These are phyloP conservation scores for Tylopilus sp. DNA, from an alignment of 768 basidiomycete genomes.

Conservation along the genomic window DNA sequence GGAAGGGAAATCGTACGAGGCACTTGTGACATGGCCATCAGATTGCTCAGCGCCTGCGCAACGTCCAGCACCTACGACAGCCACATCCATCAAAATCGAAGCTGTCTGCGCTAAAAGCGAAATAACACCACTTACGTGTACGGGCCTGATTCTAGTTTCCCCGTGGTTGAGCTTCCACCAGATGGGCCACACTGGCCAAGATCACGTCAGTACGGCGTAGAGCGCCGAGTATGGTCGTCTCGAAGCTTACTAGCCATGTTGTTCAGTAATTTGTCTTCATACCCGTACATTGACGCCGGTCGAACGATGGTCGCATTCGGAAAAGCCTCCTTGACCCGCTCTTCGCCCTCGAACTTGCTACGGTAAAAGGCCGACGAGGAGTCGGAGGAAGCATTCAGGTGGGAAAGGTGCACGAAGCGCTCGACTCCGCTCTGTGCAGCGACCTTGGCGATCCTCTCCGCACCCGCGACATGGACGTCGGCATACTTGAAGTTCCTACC, in stretches of 20 bases:
- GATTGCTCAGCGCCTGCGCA: conserved; percentile 84
- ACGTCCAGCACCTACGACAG: conserved; percentile 79
- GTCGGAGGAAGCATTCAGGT: conserved; percentile 80
- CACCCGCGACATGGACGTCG: conserved; percentile 79
- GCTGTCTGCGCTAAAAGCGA: conserved; percentile 16
- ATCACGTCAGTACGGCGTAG: conserved; percentile 13
- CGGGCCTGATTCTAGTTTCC: conserved; percentile 83
- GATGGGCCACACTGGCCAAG: conserved; percentile 66
- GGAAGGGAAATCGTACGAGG: conserved; percentile 76
- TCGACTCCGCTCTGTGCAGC: conserved; percentile 74
- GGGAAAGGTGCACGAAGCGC: conserved; percentile 91
- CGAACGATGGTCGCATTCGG: conserved; percentile 84
- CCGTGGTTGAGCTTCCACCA: conserved; percentile 93
- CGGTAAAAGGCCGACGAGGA: conserved; percentile 84
- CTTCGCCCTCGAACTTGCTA: conserved; percentile 88
- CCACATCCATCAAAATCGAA: conserved; percentile 12
- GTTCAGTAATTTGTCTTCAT: conserved; percentile 91
- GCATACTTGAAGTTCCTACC: conserved; percentile 83
- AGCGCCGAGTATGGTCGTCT: not conserved
- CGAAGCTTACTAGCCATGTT: conserved; percentile 78
- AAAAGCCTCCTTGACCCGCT: conserved; percentile 78
- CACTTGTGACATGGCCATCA: conserved; percentile 59
- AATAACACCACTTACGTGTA: conserved; percentile 62
- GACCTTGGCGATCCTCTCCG: conserved; percentile 82
- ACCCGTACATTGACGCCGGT: conserved; percentile 85